These are phyloP conservation scores for Isoetes taiwanensis DNA, from an alignment of 75 land plant species.

Conservation along the genomic window DNA sequence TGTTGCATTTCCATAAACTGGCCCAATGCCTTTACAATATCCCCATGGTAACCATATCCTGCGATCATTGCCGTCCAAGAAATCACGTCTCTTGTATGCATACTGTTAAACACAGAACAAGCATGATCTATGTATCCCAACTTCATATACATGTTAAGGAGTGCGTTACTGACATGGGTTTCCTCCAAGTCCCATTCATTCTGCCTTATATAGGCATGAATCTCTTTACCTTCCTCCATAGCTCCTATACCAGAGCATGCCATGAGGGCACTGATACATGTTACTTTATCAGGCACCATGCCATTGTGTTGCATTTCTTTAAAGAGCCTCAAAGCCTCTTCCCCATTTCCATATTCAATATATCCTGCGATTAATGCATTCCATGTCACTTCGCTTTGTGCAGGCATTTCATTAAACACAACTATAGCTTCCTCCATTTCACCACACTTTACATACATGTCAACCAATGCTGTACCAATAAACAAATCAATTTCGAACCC, in stretches of 20 bases:
- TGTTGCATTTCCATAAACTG: too few relatives aligned
- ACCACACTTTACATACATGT: constrained; percentile 53
- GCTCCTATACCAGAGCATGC: constrained; percentile 34
- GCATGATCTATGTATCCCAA: constrained; percentile 20
- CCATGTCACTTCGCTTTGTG: constrained; percentile 48
- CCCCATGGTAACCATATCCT: too few relatives aligned
- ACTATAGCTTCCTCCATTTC: constrained; percentile 36
- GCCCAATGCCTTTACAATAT: too few relatives aligned
- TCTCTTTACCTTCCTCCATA: constrained; percentile 23
- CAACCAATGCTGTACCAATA: constrained; percentile 49
- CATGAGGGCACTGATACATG: constrained; percentile 38
- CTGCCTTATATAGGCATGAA: constrained; percentile 37
- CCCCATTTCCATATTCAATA: constrained; percentile 41
- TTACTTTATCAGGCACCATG: constrained; percentile 36
- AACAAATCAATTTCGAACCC: constrained; percentile 26
- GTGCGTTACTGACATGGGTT: constrained; percentile 20
- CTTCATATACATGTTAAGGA: constrained; percentile 36
- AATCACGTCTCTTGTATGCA: constrained; percentile 19
- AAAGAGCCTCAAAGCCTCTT: constrained; percentile 37
- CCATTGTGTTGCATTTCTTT: constrained; percentile 20
- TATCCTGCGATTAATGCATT: constrained; percentile 53
- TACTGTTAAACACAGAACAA: constrained; percentile 20
- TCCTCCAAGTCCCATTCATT: constrained; percentile 6
- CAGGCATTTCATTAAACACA: constrained; percentile 30
- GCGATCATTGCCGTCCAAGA: constrained; percentile 41